Base-by-base conservation (phyloP, 345 rosid genomes). In the Murraya paniculata region DNA sequence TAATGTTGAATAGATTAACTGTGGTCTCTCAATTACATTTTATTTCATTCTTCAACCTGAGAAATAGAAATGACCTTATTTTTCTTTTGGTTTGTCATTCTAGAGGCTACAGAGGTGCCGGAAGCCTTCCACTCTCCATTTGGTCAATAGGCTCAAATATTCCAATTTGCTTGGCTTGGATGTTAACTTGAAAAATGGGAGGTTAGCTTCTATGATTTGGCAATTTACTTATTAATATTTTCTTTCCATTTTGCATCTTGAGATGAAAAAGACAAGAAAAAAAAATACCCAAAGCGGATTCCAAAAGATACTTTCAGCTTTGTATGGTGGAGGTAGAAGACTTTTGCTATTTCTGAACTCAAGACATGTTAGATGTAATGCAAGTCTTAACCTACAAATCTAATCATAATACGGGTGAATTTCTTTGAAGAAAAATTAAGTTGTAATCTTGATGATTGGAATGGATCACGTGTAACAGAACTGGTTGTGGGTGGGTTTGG, bases 141-240 rank as follows among this genome's bases (percentile, higher is more conserved):
- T 96, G 68, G 80, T 88, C 68, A 83, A 85, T 79, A 87, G 99
- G 85, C 92, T 94, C 41, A 84, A 81, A 28, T 91, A 82, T 87
- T 84, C 95, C 53, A 94, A 96, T 87, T 85, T 96, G 80, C 82
- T 93, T 21, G 97, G 98, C 65, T 74, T 94, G 81, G 94, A 96
- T 73, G 88, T 83, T 56, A 89, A 82, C 86, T 82, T 96, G 76
- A 96, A 87, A 86, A 94, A 88, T 81, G 97, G 98, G 80, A 91
- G 92, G 97, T 92, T 38, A 78, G 84, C 72, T 81, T 62, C 77
- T 68, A 56, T 72, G 35, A 50, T 66, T 60, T 73, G 35, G 48
- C 55, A 30, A 25, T 36, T 75, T 22, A 36, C 30, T 33, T 72
- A 39, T 28, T 71, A 53, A n/a, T 64, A 59, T 45, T 28, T 22